phyloP scores from a whole-genome alignment of 176 grass and related monocot genomes.

The maize (Zea mays) region DNA sequence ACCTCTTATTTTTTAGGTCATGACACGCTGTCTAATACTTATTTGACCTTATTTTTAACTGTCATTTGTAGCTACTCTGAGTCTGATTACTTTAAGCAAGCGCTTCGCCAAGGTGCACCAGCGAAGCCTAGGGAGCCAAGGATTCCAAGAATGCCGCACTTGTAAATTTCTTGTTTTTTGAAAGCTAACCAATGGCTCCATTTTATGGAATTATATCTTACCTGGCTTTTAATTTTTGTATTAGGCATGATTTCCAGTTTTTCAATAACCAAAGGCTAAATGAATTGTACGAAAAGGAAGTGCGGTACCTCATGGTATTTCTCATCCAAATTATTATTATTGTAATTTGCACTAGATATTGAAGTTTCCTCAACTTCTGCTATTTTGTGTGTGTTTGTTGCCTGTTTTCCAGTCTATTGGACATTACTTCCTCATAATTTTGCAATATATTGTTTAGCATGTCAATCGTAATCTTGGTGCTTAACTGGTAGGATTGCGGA shows the following conservation, averaged over 20 bases:
- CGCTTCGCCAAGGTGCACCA: constrained; percentile 80
- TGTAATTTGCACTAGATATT: constrained; percentile 1
- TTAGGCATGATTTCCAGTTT: constrained; percentile 98
- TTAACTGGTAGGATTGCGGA: not conserved
- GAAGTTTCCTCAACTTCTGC: not conserved
- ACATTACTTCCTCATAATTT: not conserved
- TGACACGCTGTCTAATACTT: not conserved
- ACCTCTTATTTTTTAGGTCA: not conserved
- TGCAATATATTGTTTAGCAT: not conserved
- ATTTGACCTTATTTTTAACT: constrained; percentile 17
- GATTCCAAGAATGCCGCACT: constrained; percentile 91
- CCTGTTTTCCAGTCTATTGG: not conserved
- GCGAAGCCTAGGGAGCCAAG: constrained; percentile 87
- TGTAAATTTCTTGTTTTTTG: constrained; percentile 49
- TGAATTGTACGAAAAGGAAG: constrained; percentile 99
- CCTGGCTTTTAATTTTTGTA: constrained; percentile 23
- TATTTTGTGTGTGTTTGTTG: not conserved
- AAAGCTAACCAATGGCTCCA: not conserved
- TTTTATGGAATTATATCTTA: constrained; percentile 7
- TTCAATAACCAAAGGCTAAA: constrained; percentile 93
- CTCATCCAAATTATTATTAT: not conserved
- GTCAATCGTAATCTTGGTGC: constrained; percentile 15
- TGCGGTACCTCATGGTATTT: constrained; percentile 87
- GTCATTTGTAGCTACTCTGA: constrained; percentile 74
- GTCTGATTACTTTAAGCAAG: constrained; percentile 98